Conservation (phyloP, 352 stramenopile genomes). For the Thraustochytrium striatum region DNA sequence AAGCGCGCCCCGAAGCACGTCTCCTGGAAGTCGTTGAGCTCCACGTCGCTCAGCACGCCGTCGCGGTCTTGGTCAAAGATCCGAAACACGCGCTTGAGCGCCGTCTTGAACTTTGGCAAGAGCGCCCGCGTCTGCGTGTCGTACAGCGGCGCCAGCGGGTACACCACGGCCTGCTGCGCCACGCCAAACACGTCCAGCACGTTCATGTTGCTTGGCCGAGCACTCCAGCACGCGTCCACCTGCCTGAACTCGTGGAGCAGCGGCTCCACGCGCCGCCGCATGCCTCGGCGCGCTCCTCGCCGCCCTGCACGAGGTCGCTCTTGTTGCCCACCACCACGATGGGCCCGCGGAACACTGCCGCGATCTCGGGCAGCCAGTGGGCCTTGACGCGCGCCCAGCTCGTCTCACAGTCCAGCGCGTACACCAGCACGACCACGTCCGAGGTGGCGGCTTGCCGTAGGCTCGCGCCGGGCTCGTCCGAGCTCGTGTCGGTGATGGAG, state of each 20-base stretch:
- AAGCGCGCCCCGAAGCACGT: conserved; percentile 76
- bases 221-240: conserved; percentile 52
- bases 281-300: conserved; percentile 55
- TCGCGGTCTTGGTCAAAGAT: conserved; percentile 74
- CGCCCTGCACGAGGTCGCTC: conserved; percentile 66
- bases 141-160: conserved; percentile 76
- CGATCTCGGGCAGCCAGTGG: conserved; percentile 74
- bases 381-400: conserved; percentile 25
- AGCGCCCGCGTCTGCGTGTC: conserved; percentile 76
- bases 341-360: conserved; percentile 67
- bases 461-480: conserved; percentile 68
- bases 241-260: conserved; percentile 61
- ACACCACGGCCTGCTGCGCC: conserved; percentile 78
- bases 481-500: conserved; percentile 74
- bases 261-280: conserved; percentile 56
- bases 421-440: conserved; percentile 76
- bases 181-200: conserved; percentile 78
- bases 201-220: conserved; percentile 76
- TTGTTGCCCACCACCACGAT: conserved; percentile 81
- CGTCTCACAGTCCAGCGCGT: conserved; percentile 59
- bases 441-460: conserved; percentile 74
- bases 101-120: conserved; percentile 70
- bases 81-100: conserved; percentile 76
- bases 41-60: conserved; percentile 70
- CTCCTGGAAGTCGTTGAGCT: conserved; percentile 78